Evolutionary conservation across 1,284 basidiomycete genomes (phyloP).

Genomic region (Apiotrichum laibachii): DNA sequence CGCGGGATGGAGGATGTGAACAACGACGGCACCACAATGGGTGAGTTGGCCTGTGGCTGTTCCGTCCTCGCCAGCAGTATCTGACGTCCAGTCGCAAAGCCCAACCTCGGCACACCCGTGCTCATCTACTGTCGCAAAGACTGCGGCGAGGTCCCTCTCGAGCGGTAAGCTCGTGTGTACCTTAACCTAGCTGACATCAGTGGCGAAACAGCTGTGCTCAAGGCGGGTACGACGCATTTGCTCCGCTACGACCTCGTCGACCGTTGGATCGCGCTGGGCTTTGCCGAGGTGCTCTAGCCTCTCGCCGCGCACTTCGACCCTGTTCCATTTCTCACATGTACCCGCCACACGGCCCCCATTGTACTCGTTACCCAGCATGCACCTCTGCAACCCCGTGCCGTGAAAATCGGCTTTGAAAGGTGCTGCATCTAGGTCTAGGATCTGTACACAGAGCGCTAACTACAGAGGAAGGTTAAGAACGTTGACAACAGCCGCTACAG

Average conservation of each 20-base stretch:
- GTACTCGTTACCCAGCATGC: background rate
- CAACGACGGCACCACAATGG: conserved; percentile 66
- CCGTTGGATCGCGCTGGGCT: conserved; percentile 47
- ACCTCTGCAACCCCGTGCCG: too few relatives aligned
- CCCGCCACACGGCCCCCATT: background rate
- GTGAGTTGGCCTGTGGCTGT: conserved; percentile 53
- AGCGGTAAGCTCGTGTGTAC: conserved; percentile 60
- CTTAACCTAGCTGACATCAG: conserved; percentile 22
- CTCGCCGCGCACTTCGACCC: background rate
- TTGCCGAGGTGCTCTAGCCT: conserved; percentile 42
- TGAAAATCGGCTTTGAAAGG: too few relatives aligned
- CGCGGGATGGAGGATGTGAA: conserved; percentile 67
- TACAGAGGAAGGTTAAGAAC: too few relatives aligned
- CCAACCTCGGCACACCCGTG: conserved; percentile 69
- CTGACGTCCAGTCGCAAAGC: conserved; percentile 62
- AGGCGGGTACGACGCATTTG: conserved; percentile 48
- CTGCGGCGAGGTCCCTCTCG: conserved; percentile 67
- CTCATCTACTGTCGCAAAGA: conserved; percentile 71
- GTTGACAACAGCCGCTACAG: too few relatives aligned
- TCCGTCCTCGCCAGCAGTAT: background rate
- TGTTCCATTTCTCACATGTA: background rate
- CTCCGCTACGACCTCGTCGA: conserved; percentile 48
- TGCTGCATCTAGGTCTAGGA: too few relatives aligned
- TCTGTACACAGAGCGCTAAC: too few relatives aligned
- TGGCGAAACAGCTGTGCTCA: conserved; percentile 43